These are phyloP conservation scores for Agrostemma githago DNA, from an alignment of 148 eudicot genomes.

Conservation along the genomic window DNA sequence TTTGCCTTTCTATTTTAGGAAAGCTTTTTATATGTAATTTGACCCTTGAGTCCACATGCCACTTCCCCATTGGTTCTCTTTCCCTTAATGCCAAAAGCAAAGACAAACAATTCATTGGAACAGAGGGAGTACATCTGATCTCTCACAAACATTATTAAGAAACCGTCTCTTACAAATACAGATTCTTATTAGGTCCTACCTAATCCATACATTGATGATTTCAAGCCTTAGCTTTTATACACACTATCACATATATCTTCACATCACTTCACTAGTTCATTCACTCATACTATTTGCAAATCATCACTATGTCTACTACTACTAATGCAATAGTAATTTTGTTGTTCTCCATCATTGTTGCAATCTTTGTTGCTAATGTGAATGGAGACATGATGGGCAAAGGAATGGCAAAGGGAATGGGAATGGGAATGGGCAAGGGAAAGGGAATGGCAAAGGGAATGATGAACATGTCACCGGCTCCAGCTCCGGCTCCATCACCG, in stretches of 20 bases:
- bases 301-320: neutral
- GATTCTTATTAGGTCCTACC: neutral
- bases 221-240: neutral
- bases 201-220: neutral
- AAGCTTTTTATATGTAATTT: too few species aligned
- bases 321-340: neutral
- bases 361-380: neutral
- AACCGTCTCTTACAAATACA: too few species aligned
- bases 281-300: too few species aligned
- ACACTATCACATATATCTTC: neutral
- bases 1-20: too few species aligned
- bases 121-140: too few species aligned
- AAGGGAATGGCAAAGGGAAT: constrained; percentile 15
- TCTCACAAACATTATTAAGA: too few species aligned
- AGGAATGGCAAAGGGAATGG: constrained; percentile 15
- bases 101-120: too few species aligned
- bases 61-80: too few species aligned
- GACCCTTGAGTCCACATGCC: too few species aligned
- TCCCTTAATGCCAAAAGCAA: too few species aligned
- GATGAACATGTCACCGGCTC: constrained; percentile 7
- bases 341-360: constrained; percentile 10
- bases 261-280: neutral
- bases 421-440: neutral
- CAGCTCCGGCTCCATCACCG: constrained; percentile 16
- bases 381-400: constrained; percentile 12